Conservation (phyloP, 169 alveolate genomes). For the Plasmodium reichenowi region DNA sequence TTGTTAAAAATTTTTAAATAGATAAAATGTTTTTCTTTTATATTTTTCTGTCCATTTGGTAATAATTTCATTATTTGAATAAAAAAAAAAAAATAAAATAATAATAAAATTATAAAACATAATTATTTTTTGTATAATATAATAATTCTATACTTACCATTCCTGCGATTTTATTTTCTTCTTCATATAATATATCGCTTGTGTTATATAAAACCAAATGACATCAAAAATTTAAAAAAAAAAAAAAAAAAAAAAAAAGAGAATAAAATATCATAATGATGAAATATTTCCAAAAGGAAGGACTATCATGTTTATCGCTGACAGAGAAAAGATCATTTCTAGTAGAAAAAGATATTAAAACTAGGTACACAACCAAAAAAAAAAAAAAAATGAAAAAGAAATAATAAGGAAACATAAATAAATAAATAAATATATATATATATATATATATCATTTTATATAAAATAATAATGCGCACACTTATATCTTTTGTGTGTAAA, state of each 20-base stretch:
- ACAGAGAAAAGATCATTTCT: conserved; percentile 18
- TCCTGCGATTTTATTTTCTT: neutral
- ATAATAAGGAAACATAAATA: neutral
- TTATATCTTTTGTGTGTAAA: neutral
- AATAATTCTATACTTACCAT: too few relatives aligned
- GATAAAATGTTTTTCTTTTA: too few relatives aligned
- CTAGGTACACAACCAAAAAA: conserved; percentile 32
- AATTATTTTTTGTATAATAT: too few relatives aligned
- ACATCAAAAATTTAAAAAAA: too few relatives aligned
- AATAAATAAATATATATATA: conserved; percentile 4
- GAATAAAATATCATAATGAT: conserved; percentile 3
- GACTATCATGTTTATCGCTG: conserved; percentile 24
- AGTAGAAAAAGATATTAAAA: conserved; percentile 63
- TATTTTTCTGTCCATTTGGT: too few relatives aligned
- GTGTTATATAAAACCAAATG: neutral
- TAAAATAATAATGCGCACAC: neutral
- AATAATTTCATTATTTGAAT: too few relatives aligned
- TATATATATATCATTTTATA: neutral
- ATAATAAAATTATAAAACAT: too few relatives aligned
- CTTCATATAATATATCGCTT: neutral
- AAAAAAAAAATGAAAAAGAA: neutral
- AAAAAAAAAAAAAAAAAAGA: too few relatives aligned
- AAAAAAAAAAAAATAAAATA: too few relatives aligned
- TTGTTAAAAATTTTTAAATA: too few relatives aligned
- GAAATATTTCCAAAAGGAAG: conserved; percentile 56